Evolutionary conservation across 148 eudicot species (phyloP).

Genomic region (Fagopyrum esculentum): DNA sequence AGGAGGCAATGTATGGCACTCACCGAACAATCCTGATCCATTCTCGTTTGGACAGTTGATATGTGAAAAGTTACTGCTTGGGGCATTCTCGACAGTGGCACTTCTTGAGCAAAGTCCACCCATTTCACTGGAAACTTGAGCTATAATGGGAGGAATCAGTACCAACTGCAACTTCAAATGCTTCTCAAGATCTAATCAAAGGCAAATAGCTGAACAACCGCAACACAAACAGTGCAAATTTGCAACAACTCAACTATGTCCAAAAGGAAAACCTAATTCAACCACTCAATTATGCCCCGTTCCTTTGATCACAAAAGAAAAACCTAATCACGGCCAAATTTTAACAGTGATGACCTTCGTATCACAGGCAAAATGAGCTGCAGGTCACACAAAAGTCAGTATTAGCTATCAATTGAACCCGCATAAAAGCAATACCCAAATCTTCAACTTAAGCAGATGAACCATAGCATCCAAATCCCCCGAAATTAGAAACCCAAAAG

Average conservation of each 20-base stretch:
- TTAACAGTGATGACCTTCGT: not conserved
- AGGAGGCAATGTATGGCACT: slow-evolving; percentile 31
- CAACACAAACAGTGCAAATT: not conserved
- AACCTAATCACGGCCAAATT: not conserved
- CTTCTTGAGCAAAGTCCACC: slow-evolving; percentile 90
- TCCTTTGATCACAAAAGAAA: slow-evolving; percentile 3
- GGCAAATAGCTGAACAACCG: not conserved
- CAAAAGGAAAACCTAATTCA: not conserved
- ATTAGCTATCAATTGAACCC: not conserved
- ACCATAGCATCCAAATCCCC: not conserved
- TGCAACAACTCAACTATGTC: not conserved
- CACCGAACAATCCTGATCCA: slow-evolving; percentile 40
- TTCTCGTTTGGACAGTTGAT: slow-evolving; percentile 42
- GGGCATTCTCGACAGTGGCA: slow-evolving; percentile 56
- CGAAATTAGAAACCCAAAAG: not conserved
- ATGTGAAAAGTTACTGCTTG: slow-evolving; percentile 42
- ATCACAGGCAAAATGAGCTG: not conserved
- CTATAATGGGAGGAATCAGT: slow-evolving; percentile 6
- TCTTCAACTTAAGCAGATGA: not conserved
- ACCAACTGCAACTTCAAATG: slow-evolving; percentile 2
- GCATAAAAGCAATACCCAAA: not conserved
- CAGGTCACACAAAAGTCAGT: not conserved
- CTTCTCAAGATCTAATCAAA: slow-evolving; percentile 2
- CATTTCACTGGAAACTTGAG: slow-evolving; percentile 34
- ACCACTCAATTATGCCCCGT: not conserved